A percentile compares a stretch with the other conserved stretches of the same genome.
Conservation (phyloP, 1,284 basidiomycete genomes). For the Tilletia caries region DNA sequence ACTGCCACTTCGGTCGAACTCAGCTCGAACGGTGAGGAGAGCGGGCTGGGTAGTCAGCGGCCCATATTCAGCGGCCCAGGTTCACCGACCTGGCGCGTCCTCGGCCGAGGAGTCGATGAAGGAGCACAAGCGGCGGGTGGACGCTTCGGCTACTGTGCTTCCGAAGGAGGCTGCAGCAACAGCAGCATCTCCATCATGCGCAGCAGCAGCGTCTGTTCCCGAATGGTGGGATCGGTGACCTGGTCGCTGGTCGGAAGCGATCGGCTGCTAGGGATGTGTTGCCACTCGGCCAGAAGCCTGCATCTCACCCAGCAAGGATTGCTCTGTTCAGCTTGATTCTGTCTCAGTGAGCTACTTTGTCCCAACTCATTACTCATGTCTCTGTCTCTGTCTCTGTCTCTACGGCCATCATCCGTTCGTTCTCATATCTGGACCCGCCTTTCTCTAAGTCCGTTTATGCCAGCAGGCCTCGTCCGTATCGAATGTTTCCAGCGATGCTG, state of each 20-base stretch:
- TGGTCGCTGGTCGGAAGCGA: background rate
- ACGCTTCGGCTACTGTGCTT: conserved; percentile 2
- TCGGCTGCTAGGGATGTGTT: background rate
- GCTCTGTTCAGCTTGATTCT: too few species aligned
- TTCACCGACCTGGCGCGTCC: background rate
- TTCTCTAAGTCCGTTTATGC: too few species aligned
- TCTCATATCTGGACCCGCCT: too few species aligned
- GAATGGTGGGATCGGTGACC: background rate
- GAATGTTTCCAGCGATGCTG: too few species aligned
- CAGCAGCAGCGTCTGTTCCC: background rate
- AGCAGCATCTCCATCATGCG: background rate
- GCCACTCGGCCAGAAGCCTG: background rate
- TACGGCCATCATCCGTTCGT: too few species aligned
- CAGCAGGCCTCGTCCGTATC: too few species aligned
- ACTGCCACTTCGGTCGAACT: conserved; percentile 2
- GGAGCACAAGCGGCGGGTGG: background rate
- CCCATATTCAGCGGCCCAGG: background rate
- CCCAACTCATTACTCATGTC: too few species aligned
- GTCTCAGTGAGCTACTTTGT: too few species aligned
- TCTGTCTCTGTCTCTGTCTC: too few species aligned
- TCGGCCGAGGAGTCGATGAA: conserved; percentile 2
- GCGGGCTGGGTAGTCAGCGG: background rate
- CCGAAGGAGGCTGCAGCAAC: conserved; percentile 3
- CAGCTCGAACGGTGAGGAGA: background rate
- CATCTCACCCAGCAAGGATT: too few species aligned